phyloP scores from a whole-genome alignment of 192 early-diverging fungal genomes.

The Coemansia sp. region DNA sequence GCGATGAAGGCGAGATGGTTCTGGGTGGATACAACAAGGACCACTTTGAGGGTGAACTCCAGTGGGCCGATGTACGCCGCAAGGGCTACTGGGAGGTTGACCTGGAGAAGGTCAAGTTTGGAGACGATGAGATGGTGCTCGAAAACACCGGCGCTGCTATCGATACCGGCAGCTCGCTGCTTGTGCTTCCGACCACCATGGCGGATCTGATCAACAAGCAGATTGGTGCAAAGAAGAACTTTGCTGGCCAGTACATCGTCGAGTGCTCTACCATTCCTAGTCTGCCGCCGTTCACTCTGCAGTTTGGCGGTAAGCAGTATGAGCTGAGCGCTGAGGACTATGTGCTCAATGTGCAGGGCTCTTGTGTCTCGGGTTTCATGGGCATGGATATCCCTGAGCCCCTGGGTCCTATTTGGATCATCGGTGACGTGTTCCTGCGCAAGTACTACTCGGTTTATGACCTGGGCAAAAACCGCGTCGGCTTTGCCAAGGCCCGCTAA shows the following conservation, averaged over 20 bases:
- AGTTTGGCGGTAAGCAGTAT: constrained; percentile 74
- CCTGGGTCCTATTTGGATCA: constrained; percentile 78
- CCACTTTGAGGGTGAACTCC: constrained; percentile 67
- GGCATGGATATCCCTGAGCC: constrained; percentile 84
- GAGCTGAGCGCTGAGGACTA: constrained; percentile 61
- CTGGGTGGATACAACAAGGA: constrained; percentile 81
- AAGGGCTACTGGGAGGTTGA: constrained; percentile 98
- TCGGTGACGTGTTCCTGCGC: constrained; percentile 80
- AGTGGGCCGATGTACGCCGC: constrained; percentile 82
- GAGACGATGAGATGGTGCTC: constrained; percentile 68
- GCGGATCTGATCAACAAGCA: constrained; percentile 86
- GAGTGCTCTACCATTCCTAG: constrained; percentile 68
- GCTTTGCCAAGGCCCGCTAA: constrained; percentile 51
- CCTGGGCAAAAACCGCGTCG: constrained; percentile 54
- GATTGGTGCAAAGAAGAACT: constrained; percentile 93
- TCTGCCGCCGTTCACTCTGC: constrained; percentile 74
- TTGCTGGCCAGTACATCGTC: constrained; percentile 82
- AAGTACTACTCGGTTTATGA: constrained; percentile 71
- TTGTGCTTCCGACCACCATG: constrained; percentile 70
- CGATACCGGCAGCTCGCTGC: constrained; percentile 87
- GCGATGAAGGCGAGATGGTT: constrained; percentile 75
- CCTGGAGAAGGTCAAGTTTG: constrained; percentile 73
- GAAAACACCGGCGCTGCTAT: constrained; percentile 75
- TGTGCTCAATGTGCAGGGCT: constrained; percentile 58
- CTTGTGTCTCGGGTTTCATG: constrained; percentile 84